Evolutionary conservation across 2,329 filamentous ascomycete species (phyloP).

Genomic region (Aspergillus caelatus): DNA sequence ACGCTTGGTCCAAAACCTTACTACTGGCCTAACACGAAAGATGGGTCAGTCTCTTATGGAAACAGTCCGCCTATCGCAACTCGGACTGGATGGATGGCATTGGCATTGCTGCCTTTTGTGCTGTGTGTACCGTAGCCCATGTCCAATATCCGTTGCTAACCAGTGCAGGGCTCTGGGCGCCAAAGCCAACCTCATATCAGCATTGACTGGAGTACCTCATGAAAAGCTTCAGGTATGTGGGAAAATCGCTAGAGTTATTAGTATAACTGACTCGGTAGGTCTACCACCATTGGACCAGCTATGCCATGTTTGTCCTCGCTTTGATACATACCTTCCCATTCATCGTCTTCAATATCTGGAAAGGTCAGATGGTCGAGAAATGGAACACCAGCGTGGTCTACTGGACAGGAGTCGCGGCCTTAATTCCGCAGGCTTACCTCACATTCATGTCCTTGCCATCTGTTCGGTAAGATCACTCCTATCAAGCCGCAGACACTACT

Average conservation of each 20-base stretch:
- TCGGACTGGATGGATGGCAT: constrained; percentile 55
- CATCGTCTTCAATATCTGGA: constrained; percentile 55
- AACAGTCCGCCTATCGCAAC: constrained; percentile 58
- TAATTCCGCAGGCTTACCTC: constrained; percentile 58
- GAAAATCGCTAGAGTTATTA: neutral
- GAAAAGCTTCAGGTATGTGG: constrained; percentile 55
- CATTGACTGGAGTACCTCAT: constrained; percentile 58
- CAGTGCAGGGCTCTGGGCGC: constrained; percentile 46
- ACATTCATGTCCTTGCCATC: constrained; percentile 57
- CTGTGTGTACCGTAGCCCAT: constrained; percentile 32
- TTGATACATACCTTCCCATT: constrained; percentile 64
- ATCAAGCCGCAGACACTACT: neutral
- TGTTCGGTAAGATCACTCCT: constrained; percentile 46
- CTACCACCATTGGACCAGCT: constrained; percentile 58
- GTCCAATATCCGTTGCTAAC: constrained; percentile 1
- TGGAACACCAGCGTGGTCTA: constrained; percentile 54
- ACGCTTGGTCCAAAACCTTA: constrained; percentile 55
- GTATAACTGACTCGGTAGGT: constrained; percentile 15
- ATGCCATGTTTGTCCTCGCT: constrained; percentile 60
- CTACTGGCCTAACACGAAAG: constrained; percentile 55
- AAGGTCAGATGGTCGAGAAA: constrained; percentile 51
- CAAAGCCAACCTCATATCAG: constrained; percentile 61
- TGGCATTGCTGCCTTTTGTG: constrained; percentile 57
- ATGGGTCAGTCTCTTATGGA: constrained; percentile 44
- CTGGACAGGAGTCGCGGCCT: constrained; percentile 59